These are phyloP conservation scores for Amoebophrya sp. DNA, from an alignment of 169 alveolate species.

Conservation along the genomic window DNA sequence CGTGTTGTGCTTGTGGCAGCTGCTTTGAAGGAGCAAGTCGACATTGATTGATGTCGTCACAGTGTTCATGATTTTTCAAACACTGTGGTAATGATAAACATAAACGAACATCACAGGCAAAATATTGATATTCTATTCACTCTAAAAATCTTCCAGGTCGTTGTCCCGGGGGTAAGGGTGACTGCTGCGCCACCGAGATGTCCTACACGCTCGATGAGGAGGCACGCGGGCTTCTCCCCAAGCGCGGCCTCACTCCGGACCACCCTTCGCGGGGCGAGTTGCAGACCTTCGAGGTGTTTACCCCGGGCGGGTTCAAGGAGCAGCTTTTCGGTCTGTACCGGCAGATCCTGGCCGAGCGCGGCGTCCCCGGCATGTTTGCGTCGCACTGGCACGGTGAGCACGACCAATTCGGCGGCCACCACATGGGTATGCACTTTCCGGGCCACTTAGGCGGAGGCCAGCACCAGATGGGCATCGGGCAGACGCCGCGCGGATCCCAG, in stretches of 20 bases:
- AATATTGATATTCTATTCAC: too few relatives aligned
- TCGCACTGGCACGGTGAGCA: neutral
- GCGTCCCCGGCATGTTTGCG: neutral
- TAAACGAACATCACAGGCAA: too few relatives aligned
- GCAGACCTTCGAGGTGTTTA: neutral
- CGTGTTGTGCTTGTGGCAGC: too few relatives aligned
- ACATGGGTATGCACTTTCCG: neutral
- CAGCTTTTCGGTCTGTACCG: neutral
- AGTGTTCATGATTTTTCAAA: too few relatives aligned
- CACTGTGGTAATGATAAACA: too few relatives aligned
- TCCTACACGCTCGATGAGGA: neutral
- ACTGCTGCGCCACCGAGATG: constrained; percentile 10
- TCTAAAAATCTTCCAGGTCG: neutral
- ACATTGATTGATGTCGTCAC: too few relatives aligned
- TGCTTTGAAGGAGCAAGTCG: too few relatives aligned
- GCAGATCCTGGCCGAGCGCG: neutral
- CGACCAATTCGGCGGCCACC: neutral
- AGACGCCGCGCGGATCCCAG: too few relatives aligned
- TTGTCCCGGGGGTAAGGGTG: constrained; percentile 24
- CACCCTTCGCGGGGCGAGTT: neutral
- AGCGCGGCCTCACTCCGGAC: constrained; percentile 14
- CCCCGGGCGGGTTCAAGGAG: neutral
- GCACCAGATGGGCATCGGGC: neutral
- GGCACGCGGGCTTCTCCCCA: neutral
- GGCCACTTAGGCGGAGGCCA: neutral